Evolutionary conservation across 2,329 filamentous ascomycete species (phyloP).

Genomic region (Apiospora koreana): DNA sequence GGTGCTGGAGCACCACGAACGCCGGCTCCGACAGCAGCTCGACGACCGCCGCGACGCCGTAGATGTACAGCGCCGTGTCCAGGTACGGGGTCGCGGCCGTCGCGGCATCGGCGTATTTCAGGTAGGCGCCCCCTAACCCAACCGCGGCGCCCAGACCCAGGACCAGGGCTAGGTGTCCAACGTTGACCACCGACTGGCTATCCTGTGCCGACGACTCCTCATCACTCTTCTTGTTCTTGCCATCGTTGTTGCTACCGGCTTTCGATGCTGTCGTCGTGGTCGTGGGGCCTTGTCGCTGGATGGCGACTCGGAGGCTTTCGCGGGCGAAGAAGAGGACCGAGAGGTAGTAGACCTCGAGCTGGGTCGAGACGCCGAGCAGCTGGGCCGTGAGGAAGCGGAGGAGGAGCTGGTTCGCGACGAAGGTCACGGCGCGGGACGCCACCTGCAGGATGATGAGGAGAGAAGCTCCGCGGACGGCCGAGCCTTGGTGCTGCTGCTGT

Average conservation of each 20-base stretch:
- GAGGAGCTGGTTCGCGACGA: conserved; percentile 87
- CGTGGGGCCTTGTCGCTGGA: conserved; percentile 69
- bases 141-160: conserved; percentile 68
- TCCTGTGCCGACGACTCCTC: conserved; percentile 30
- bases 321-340: conserved; percentile 93
- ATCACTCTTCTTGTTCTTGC: conserved; percentile 19
- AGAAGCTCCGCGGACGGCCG: conserved; percentile 69
- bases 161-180: conserved; percentile 76
- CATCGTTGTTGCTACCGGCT: conserved; percentile 26
- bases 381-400: conserved; percentile 85
- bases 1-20: conserved; percentile 84
- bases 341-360: conserved; percentile 90
- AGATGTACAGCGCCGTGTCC: conserved; percentile 51
- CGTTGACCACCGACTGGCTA: conserved; percentile 80
- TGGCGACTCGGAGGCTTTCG: conserved; percentile 86
- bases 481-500: conserved; percentile 16
- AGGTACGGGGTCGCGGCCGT: conserved; percentile 66
- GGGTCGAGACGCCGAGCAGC: conserved; percentile 81
- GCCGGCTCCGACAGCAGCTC: conserved; percentile 86
- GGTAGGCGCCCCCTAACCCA: conserved; percentile 68
- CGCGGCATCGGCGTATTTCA: conserved; percentile 49
- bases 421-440: conserved; percentile 83
- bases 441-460: conserved; percentile 89
- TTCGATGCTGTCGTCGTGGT: conserved; percentile 24
- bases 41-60: conserved; percentile 59